phyloP scores from a whole-genome alignment of 495 filamentous ascomycete genomes.

The Annulohypoxylon maeteangense region DNA sequence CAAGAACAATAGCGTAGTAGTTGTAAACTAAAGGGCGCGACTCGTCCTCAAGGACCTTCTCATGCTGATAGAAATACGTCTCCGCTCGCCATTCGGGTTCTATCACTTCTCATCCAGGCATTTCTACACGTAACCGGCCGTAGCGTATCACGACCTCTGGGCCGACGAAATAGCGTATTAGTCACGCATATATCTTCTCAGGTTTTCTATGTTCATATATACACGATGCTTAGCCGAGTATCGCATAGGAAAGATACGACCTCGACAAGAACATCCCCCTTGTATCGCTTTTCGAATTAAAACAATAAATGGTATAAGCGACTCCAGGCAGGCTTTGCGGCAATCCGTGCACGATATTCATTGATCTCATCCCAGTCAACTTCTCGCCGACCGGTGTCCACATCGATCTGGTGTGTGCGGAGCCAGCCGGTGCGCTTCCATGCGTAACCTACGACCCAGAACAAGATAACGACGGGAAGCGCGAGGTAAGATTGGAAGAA shows the following conservation, averaged over 20 bases:
- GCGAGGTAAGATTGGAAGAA: conserved; percentile 76
- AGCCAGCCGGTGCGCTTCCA: conserved; percentile 73
- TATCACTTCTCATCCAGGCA: neutral
- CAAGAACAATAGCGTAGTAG: neutral
- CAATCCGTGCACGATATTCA: conserved; percentile 53
- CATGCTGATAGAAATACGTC: neutral
- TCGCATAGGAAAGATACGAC: neutral
- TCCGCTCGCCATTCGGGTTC: neutral
- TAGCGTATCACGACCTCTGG: too few species aligned
- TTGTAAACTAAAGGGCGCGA: conserved; percentile 1
- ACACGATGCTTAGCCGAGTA: neutral
- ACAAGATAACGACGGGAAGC: conserved; percentile 65
- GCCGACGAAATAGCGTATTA: neutral
- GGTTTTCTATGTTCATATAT: conserved; percentile 19
- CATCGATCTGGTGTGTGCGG: conserved; percentile 65
- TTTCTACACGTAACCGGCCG: neutral
- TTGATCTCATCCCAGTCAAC: conserved; percentile 67
- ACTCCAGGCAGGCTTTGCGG: conserved; percentile 63
- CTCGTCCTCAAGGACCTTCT: neutral
- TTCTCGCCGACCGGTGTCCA: conserved; percentile 70
- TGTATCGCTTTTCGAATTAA: conserved; percentile 44
- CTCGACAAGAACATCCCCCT: neutral
- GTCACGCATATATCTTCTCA: neutral
- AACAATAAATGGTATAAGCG: conserved; percentile 59
- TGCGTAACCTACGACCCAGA: conserved; percentile 62